A percentile compares a stretch with the other conserved stretches of the same genome.
These are phyloP conservation scores for Ganoderma lucidum DNA, from an alignment of 1,284 basidiomycete species.

Conservation along the genomic window DNA sequence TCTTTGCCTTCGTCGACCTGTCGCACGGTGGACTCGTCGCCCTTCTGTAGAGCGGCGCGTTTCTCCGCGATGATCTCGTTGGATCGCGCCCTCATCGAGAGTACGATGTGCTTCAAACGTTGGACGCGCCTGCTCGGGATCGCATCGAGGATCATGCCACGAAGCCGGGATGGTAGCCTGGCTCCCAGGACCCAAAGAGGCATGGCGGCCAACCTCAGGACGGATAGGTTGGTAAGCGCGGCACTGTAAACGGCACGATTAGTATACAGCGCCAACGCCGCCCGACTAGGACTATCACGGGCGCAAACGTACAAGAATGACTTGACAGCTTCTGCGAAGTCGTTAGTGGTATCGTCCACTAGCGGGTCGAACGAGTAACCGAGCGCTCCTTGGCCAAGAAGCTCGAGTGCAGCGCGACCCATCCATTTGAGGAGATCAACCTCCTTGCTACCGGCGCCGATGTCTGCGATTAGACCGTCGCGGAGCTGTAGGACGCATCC, in stretches of 20 bases:
- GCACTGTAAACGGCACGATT: constrained; percentile 1
- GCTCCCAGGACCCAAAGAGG: constrained; percentile 18
- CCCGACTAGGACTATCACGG: not conserved
- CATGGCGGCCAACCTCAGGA: constrained; percentile 4
- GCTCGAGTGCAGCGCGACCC: constrained; percentile 47
- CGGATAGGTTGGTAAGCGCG: not conserved
- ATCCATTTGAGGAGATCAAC: constrained; percentile 47
- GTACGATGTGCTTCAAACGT: constrained; percentile 45
- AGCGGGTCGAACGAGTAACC: constrained; percentile 50
- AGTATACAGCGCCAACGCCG: not conserved
- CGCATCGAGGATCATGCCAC: constrained; percentile 45
- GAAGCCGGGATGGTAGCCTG: constrained; percentile 39
- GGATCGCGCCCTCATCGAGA: constrained; percentile 48
- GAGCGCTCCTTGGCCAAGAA: constrained; percentile 48
- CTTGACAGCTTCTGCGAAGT: constrained; percentile 38
- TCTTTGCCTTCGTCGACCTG: constrained; percentile 52
- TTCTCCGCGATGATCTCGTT: constrained; percentile 49
- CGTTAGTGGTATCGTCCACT: constrained; percentile 35
- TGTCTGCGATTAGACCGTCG: constrained; percentile 26
- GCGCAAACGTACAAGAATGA: constrained; percentile 29
- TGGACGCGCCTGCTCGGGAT: constrained; percentile 46
- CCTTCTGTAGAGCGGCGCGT: constrained; percentile 36
- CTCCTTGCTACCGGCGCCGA: constrained; percentile 32
- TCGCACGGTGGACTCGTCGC: constrained; percentile 31
- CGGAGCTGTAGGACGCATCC: too few species aligned